Base-by-base conservation (phyloP, 1,284 basidiomycete species). In the Polyporus tsugae region DNA sequence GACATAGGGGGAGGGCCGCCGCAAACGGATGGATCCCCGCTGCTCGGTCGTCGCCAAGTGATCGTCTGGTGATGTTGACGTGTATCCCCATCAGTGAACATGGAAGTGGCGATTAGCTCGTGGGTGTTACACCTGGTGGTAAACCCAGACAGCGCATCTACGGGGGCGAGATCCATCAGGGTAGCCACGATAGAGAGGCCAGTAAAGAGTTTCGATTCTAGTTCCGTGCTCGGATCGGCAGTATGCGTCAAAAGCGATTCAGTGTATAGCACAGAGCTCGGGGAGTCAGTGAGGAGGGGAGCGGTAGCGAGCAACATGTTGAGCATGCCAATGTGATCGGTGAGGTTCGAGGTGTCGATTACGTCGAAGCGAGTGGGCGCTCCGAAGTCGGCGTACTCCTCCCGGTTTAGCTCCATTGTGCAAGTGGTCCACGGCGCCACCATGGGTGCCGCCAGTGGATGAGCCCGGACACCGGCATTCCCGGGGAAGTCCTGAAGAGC, bases 61-160 rank as follows among this genome's bases (percentile, higher is more conserved):
- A 82, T 75, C 17, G 75, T 75, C 68, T 86, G 81, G 55, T 85
- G 83, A 60, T 79, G 83, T 64, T 85, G 84, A 5, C 7, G 25
- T 3, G 7, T 29, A 1, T 35, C n/a, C 29, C 52, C 46, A 19
- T 72, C 19, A 22, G 61, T 2, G 5, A 60, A 1, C 3, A 38
- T 15, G 5, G 25, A n/a, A 72, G 63, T 2, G 76, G 25, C 36
- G 19, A 81, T 7, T 0, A 83, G 62, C 70, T 88, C 86, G 61
- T 86, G 81, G 0, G 78, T 75, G 71, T 85, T 84, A 10, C 82
- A 86, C 2, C 76, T 76, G 1, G 80, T 80, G 4, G 79, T 79
- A 71, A 84, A 86, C 0, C 81, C 80, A 0, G 84, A 82, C 7
- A 86, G 59, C 60, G 79, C 83, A n/a, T 80, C 75, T 11, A 80